Evolutionary conservation across 179 eudicot genomes (phyloP).

Genomic region (Spinacia oleracea): DNA sequence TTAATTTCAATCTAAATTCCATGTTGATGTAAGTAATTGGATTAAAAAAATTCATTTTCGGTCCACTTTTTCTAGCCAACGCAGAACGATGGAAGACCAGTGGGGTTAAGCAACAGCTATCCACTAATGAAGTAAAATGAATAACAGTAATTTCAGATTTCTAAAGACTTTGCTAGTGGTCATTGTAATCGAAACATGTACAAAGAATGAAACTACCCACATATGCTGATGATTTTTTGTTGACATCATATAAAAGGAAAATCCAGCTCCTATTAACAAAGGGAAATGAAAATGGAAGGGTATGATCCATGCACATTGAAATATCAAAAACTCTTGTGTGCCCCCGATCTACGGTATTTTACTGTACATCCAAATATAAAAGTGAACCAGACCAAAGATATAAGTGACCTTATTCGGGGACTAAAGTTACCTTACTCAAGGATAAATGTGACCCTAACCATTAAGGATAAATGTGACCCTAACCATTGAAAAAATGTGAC

Average conservation of each 20-base stretch:
- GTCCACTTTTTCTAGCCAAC: neutral
- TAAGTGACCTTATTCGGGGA: too few relatives aligned
- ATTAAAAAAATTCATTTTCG: neutral
- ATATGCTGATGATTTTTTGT: neutral
- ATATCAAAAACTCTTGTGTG: too few relatives aligned
- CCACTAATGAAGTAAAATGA: neutral
- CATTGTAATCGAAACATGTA: neutral
- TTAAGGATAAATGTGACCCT: too few relatives aligned
- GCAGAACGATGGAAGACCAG: neutral
- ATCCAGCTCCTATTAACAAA: neutral
- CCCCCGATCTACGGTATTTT: too few relatives aligned
- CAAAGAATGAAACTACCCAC: neutral
- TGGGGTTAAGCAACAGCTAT: neutral
- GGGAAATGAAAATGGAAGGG: neutral
- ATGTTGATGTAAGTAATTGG: neutral
- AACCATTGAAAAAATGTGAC: too few relatives aligned
- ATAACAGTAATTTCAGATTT: neutral
- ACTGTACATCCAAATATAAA: too few relatives aligned
- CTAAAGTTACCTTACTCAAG: too few relatives aligned
- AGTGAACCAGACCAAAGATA: too few relatives aligned
- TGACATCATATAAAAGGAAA: neutral
- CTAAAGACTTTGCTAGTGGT: neutral
- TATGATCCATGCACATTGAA: neutral
- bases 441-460: too few relatives aligned
- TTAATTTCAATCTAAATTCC: constrained; percentile 1